Evolutionary conservation across 75 land plant genomes (phyloP), one percentile per base, ranked within the genome.

Genomic region (Pseudotsuga menziesii): DNA sequence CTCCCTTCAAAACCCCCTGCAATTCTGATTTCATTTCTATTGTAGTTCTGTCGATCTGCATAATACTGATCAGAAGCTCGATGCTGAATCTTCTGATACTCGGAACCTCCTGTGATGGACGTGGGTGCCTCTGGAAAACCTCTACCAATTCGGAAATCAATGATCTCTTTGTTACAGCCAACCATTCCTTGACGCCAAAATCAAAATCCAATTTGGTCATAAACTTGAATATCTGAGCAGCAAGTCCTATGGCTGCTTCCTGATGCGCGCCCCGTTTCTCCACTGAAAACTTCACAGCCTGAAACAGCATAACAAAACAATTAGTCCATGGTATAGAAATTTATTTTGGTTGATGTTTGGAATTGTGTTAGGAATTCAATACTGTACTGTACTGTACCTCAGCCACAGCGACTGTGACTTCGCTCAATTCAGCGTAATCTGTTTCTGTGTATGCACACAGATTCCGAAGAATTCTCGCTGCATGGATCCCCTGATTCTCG

Each of bases 381-480:
- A 29, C 32, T 29, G 32, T 29, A 29, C 32, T 29, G 32, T 29
- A 44, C 48, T 44, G 9, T 44, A 44, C 48, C 48, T 44, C 8
- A 44, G 48, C 75, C 57, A 20, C 22, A 25, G 82, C 74, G 27
- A 78, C 75, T 27, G 83, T 86, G 3, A 55, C 80, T 44, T 78
- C 73, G 32, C 48, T 80, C 44, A 89, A 63, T 3, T 54, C 35
- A 4, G 59, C 76, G 76, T 80, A 56, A 56, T 89, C 85, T 29
- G 57, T 26, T 1, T 78, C 83, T 36, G 72, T 35, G 67, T 84
- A 96, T 9, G 80, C 73, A 66, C 90, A 90, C 35, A 92, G 57
- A 69, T 83, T 90, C 5, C 99, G 66, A 36, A 96, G 57, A 12
- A 96, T 90, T 72, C 90, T 81, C 13, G 88, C 91, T 11, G 93